Percentiles rank a stretch among this genome's conserved stretches.
Conservation (phyloP, 805 yeast genomes). For the Millerozyma acaciae region DNA sequence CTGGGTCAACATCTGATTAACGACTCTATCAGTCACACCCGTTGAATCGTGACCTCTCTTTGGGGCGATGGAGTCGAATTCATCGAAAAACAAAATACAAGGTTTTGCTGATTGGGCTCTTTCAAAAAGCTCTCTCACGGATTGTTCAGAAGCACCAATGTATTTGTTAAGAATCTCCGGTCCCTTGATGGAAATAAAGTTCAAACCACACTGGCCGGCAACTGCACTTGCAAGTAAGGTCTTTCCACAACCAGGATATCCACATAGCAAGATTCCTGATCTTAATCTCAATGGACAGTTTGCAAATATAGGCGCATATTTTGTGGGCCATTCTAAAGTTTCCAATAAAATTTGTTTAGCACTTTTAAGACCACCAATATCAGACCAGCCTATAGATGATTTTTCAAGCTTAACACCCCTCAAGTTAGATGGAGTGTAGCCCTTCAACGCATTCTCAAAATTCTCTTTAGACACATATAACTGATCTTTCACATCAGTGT, state of each 20-base stretch:
- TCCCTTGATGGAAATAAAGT: slow-evolving; percentile 90
- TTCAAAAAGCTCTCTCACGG: slow-evolving; percentile 88
- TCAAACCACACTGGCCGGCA: slow-evolving; percentile 89
- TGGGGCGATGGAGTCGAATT: slow-evolving; percentile 95
- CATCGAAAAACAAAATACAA: slow-evolving; percentile 89
- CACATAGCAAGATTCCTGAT: slow-evolving; percentile 87
- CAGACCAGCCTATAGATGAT: slow-evolving; percentile 72
- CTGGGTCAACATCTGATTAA: slow-evolving; percentile 93
- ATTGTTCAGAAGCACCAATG: slow-evolving; percentile 96
- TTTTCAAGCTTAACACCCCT: slow-evolving; percentile 86
- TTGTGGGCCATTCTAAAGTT: slow-evolving; percentile 96
- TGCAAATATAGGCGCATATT: slow-evolving; percentile 90
- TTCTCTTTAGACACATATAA: slow-evolving; percentile 24
- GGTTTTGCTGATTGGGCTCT: slow-evolving; percentile 95
- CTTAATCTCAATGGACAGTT: slow-evolving; percentile 82
- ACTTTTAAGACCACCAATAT: slow-evolving; percentile 81
- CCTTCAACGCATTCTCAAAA: slow-evolving; percentile 57
- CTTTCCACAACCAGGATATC: slow-evolving; percentile 98
- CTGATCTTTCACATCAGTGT: slow-evolving; percentile 9
- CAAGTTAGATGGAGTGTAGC: slow-evolving; percentile 74
- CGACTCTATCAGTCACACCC: slow-evolving; percentile 96
- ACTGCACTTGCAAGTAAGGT: slow-evolving; percentile 90
- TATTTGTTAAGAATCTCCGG: slow-evolving; percentile 94
- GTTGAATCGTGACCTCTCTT: slow-evolving; percentile 97
- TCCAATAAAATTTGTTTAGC: slow-evolving; percentile 77